phyloP scores from a whole-genome alignment of 805 yeast species.

The Saccharomycopsis malanga region DNA sequence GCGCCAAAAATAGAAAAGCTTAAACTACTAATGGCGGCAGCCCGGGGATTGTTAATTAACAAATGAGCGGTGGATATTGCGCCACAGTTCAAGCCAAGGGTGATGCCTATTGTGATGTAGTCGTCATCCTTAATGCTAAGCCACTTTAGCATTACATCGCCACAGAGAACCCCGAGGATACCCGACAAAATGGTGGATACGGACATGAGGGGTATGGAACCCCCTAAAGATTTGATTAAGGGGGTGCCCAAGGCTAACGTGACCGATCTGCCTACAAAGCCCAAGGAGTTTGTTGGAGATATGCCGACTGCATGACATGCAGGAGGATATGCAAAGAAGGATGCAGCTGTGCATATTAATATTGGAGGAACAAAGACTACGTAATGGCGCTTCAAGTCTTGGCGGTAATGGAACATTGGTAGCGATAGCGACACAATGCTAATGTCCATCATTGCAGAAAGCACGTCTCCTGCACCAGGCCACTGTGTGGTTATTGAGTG shows the following conservation, averaged over 20 bases:
- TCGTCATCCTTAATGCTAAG: conserved; percentile 53
- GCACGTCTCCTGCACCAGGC: conserved; percentile 82
- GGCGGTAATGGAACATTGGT: conserved; percentile 70
- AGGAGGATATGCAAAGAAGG: conserved; percentile 66
- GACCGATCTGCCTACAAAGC: conserved; percentile 73
- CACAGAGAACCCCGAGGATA: conserved; percentile 63
- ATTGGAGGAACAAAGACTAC: conserved; percentile 54
- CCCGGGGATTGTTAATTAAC: conserved; percentile 62
- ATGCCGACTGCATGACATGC: conserved; percentile 61
- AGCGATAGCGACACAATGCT: conserved; percentile 69
- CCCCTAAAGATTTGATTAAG: conserved; percentile 56
- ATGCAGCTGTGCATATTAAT: conserved; percentile 44
- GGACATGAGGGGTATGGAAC: conserved; percentile 66
- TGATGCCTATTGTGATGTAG: conserved; percentile 68
- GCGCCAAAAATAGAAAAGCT: conserved; percentile 71
- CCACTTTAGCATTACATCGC: conserved; percentile 40
- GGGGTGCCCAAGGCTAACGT: conserved; percentile 79
- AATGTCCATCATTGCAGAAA: conserved; percentile 64
- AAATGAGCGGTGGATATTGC: conserved; percentile 79
- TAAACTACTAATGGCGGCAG: conserved; percentile 71
- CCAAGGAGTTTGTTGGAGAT: conserved; percentile 51
- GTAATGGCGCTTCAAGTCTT: conserved; percentile 54
- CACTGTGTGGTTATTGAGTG: conserved; percentile 28
- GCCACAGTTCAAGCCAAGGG: conserved; percentile 71
- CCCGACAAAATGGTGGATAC: conserved; percentile 75